Percentiles rank a stretch among this genome's conserved stretches.
Evolutionary conservation across 306 rosid species (phyloP).

Genomic region (Citrullus mucosospermus): DNA sequence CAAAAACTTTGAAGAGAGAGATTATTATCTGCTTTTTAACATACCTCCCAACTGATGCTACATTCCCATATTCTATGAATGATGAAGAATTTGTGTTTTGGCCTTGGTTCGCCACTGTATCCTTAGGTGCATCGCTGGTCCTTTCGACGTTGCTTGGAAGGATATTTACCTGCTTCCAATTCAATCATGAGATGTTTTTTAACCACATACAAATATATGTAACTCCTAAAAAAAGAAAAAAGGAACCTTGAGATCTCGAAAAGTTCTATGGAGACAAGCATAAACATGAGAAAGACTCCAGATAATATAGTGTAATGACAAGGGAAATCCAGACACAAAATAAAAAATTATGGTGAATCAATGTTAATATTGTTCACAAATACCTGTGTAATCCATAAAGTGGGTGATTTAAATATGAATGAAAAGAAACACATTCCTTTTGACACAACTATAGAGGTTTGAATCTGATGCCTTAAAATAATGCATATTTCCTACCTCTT

Average conservation of each 20-base stretch:
- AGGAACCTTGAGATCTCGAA: background rate
- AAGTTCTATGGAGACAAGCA: background rate
- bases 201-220: background rate
- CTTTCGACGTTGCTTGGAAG: constrained; percentile 9
- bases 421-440: background rate
- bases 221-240: background rate
- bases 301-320: background rate
- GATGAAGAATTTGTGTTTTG: background rate
- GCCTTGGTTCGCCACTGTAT: background rate
- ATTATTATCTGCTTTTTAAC: background rate
- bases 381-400: background rate
- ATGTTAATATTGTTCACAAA: background rate
- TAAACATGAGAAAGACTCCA: background rate
- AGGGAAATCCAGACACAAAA: background rate
- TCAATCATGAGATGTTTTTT: background rate
- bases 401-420: background rate
- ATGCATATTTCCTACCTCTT: constrained; percentile 34
- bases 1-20: background rate
- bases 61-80: constrained; percentile 19
- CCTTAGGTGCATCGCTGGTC: background rate
- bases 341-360: background rate
- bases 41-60: constrained; percentile 33
- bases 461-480: background rate
- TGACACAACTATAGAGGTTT: background rate
- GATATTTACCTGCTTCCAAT: constrained; percentile 23